These are phyloP conservation scores for Pythium periplocum DNA, from an alignment of 352 stramenopile species.

Conservation along the genomic window DNA sequence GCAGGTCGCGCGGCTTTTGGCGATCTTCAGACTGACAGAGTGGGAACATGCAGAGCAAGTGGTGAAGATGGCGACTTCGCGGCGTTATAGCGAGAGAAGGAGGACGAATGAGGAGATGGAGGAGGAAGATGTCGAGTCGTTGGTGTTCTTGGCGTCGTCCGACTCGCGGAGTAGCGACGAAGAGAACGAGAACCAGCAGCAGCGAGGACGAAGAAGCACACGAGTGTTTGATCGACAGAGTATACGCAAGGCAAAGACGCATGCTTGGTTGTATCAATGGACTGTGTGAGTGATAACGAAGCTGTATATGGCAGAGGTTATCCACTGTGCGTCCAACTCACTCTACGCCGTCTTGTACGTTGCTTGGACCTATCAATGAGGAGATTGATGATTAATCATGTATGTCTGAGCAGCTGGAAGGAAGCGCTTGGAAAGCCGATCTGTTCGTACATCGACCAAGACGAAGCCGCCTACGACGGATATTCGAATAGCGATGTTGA, in stretches of 20 bases:
- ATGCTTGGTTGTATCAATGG: neutral
- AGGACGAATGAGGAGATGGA: neutral
- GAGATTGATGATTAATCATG: too few relatives aligned
- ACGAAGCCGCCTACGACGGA: neutral
- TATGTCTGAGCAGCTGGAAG: too few relatives aligned
- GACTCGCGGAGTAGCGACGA: slow-evolving; percentile 5
- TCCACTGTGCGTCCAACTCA: too few relatives aligned
- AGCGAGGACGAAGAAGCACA: neutral
- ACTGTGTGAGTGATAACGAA: too few relatives aligned
- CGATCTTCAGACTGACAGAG: too few relatives aligned
- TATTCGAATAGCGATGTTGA: slow-evolving; percentile 2
- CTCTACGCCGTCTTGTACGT: too few relatives aligned
- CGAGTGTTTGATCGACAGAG: neutral
- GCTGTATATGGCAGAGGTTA: too few relatives aligned
- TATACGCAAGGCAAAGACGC: neutral
- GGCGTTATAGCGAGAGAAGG: neutral
- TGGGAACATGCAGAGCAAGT: too few relatives aligned
- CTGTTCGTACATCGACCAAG: neutral
- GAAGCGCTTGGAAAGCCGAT: too few relatives aligned
- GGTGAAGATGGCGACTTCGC: too few relatives aligned
- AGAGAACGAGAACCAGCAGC: slow-evolving; percentile 9
- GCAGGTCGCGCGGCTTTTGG: too few relatives aligned
- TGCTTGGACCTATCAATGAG: too few relatives aligned
- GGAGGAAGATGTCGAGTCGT: neutral
- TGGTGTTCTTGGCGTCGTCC: neutral